These are phyloP conservation scores for Chaetomium tenue DNA, from an alignment of 495 filamentous ascomycete genomes.

Conservation along the genomic window DNA sequence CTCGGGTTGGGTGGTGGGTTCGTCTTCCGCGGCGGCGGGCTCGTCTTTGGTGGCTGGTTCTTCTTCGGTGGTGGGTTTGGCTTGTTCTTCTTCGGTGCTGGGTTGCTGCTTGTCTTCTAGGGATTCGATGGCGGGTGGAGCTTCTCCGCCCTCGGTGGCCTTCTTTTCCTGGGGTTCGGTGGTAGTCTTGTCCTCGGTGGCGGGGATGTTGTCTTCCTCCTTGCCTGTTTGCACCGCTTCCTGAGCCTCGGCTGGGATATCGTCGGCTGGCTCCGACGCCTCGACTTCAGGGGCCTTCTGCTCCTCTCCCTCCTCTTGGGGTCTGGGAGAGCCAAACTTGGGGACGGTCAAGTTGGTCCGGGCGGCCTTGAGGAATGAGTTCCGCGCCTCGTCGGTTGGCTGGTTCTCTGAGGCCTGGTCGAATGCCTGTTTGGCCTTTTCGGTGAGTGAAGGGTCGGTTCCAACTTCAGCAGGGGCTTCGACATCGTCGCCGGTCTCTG, in stretches of 20 bases:
- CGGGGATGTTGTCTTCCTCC: background rate
- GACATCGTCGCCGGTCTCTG: slow-evolving; percentile 13
- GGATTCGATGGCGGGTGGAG: background rate
- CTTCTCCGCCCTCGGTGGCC: slow-evolving; percentile 9
- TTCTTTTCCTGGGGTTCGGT: background rate
- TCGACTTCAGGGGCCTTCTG: background rate
- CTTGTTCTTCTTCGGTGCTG: background rate
- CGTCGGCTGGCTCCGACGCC: background rate
- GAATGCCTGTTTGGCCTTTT: slow-evolving; percentile 32
- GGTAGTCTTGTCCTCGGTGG: background rate
- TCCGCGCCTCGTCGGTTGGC: slow-evolving; percentile 28
- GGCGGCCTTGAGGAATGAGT: slow-evolving; percentile 30
- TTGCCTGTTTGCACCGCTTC: slow-evolving; percentile 2
- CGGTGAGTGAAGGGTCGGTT: slow-evolving; percentile 27
- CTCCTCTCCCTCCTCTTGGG: background rate
- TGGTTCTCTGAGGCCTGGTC: slow-evolving; percentile 34
- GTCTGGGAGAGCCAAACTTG: slow-evolving; percentile 4
- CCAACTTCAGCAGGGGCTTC: slow-evolving; percentile 1
- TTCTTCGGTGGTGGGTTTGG: slow-evolving; percentile 4
- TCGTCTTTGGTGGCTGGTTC: background rate
- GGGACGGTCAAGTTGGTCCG: slow-evolving; percentile 4
- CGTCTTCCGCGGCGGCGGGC: background rate
- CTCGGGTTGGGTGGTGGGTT: background rate
- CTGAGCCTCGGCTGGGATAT: background rate
- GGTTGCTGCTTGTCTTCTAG: background rate